Percentiles rank a stretch among this genome's conserved stretches.
Evolutionary conservation across 805 yeast species (phyloP).

Genomic region (Babjeviella inositovora): DNA sequence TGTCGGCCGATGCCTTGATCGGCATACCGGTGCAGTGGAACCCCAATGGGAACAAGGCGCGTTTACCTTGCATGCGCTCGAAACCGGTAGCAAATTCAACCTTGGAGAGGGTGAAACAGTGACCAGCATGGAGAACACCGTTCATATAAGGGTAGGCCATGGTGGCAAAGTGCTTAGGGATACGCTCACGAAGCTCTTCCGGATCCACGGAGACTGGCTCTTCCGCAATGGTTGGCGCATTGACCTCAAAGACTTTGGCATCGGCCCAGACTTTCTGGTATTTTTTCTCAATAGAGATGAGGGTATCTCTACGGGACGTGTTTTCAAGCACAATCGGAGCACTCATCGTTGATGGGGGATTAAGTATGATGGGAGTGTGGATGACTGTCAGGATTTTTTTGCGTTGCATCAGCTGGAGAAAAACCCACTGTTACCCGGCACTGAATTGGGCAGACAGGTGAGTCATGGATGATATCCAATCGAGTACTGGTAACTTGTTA

Average conservation of each 20-base stretch:
- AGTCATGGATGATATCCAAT: too few relatives aligned
- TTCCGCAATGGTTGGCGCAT: conserved; percentile 73
- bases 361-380: neutral
- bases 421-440: too few relatives aligned
- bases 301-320: conserved; percentile 90
- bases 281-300: conserved; percentile 76
- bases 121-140: conserved; percentile 97
- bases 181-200: conserved; percentile 62
- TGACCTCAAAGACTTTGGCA: conserved; percentile 70
- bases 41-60: conserved; percentile 89
- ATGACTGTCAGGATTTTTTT: too few relatives aligned
- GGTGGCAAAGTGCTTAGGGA: conserved; percentile 80
- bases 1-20: conserved; percentile 89
- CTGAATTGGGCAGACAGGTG: too few relatives aligned
- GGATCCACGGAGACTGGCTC: conserved; percentile 22
- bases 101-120: conserved; percentile 86
- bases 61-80: conserved; percentile 87
- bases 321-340: too few relatives aligned
- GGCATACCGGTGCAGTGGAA: conserved; percentile 99
- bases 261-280: conserved; percentile 82
- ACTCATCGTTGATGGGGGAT: too few relatives aligned
- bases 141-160: conserved; percentile 99
- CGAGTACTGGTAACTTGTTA: too few relatives aligned
- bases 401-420: too few relatives aligned
- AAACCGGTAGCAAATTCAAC: conserved; percentile 86